phyloP scores from a whole-genome alignment of 305 asterid species.

The Fraxinus baroniana region DNA sequence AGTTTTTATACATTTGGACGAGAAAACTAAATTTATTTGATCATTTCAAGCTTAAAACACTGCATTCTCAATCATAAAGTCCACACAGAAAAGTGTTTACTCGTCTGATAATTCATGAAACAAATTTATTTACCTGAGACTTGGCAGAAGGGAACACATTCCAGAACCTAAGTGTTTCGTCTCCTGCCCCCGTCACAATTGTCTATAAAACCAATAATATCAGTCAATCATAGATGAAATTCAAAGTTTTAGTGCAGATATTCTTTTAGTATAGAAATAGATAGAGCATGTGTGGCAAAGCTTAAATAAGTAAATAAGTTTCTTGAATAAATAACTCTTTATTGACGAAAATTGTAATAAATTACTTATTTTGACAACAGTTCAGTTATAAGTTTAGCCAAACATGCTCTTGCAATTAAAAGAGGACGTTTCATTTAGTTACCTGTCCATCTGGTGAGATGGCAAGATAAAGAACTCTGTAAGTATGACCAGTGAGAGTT shows the following conservation, averaged over 20 bases:
- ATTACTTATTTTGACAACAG: not conserved
- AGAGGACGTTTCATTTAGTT: not conserved
- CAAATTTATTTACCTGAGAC: conserved; percentile 60
- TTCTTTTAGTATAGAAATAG: not conserved
- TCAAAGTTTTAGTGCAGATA: not conserved
- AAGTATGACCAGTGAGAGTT: conserved; percentile 88
- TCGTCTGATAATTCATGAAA: not conserved
- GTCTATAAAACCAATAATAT: conserved; percentile 46
- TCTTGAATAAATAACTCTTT: not conserved
- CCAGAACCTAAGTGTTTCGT: conserved; percentile 96
- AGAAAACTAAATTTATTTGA: not conserved
- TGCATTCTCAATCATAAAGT: not conserved
- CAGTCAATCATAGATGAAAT: not conserved
- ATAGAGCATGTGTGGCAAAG: not conserved
- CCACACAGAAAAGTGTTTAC: not conserved
- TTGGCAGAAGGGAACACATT: conserved; percentile 89
- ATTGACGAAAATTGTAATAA: not conserved
- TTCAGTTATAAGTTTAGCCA: not conserved
- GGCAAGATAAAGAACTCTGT: conserved; percentile 88
- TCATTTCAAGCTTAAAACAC: not conserved
- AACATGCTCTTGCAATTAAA: not conserved
- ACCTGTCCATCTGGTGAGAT: conserved; percentile 99
- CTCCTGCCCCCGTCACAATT: conserved; percentile 98
- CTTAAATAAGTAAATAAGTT: not conserved
- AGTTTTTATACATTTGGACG: not conserved